These are phyloP conservation scores for Hanseniaspora mollemarum DNA, from an alignment of 805 yeast genomes.

Conservation along the genomic window DNA sequence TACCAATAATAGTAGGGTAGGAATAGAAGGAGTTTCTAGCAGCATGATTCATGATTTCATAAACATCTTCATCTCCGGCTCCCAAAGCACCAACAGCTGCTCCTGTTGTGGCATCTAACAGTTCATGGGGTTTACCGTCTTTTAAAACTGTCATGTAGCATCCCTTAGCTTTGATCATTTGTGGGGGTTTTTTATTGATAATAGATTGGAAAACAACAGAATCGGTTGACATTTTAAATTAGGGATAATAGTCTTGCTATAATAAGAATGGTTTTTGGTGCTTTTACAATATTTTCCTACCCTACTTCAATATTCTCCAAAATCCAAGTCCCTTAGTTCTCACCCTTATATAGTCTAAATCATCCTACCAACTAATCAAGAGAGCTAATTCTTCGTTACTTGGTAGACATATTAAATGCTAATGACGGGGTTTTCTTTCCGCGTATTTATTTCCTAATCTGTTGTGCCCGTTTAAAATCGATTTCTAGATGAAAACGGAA, in stretches of 20 bases:
- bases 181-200: conserved; percentile 31
- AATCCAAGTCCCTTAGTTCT: no score
- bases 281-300: no score
- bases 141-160: conserved; percentile 34
- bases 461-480: background rate
- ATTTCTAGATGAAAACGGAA: no score
- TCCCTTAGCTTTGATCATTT: conserved; percentile 37
- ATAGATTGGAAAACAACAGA: conserved; percentile 38
- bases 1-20: conserved; percentile 29
- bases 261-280: no score
- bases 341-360: no score
- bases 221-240: conserved; percentile 17
- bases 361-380: background rate
- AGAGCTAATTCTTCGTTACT: no score
- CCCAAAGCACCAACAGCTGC: conserved; percentile 45
- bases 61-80: conserved; percentile 32
- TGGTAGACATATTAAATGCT: background rate
- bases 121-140: conserved; percentile 30
- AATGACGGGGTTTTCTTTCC: conserved; percentile 2
- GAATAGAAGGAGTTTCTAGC: conserved; percentile 32
- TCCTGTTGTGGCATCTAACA: conserved; percentile 40
- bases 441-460: background rate
- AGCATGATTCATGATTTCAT: conserved; percentile 32
- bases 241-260: background rate
- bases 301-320: no score